These are phyloP conservation scores for Rhynchospora pubera DNA, from an alignment of 176 grass and related monocot genomes.

Conservation along the genomic window DNA sequence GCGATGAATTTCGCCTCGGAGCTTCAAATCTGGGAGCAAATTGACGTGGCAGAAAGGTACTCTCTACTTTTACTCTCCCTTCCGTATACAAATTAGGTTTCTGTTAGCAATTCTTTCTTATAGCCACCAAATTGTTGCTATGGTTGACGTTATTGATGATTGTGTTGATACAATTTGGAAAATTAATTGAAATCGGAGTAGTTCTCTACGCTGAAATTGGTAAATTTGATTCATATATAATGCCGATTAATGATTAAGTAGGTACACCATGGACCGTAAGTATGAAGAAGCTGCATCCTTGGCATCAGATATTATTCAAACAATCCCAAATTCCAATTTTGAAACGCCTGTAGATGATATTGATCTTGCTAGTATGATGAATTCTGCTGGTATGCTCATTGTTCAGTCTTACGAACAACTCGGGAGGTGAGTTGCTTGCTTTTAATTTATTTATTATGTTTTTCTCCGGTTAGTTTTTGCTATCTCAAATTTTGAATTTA, in stretches of 20 bases:
- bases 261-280: conserved; percentile 19
- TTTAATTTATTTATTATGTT: conserved; percentile 9
- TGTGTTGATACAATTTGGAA: not conserved
- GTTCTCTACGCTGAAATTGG: not conserved
- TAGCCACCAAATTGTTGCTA: not conserved
- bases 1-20: not conserved
- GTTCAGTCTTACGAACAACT: conserved; percentile 36
- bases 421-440: conserved; percentile 22
- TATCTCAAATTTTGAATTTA: not conserved
- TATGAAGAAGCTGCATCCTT: conserved; percentile 27
- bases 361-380: conserved; percentile 24
- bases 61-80: not conserved
- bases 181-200: not conserved
- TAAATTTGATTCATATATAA: not conserved
- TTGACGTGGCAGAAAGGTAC: conserved; percentile 19
- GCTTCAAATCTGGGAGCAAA: conserved; percentile 23
- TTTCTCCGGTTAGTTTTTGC: not conserved
- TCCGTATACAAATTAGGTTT: not conserved
- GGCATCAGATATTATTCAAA: conserved; percentile 11
- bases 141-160: not conserved
- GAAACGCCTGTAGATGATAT: conserved; percentile 22
- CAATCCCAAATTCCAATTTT: not conserved
- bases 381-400: conserved; percentile 37
- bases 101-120: conserved; percentile 4
- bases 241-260: not conserved